A percentile compares a stretch with the other conserved stretches of the same genome.
These are phyloP conservation scores for Chaetomium globosum DNA, from an alignment of 2,329 filamentous ascomycete genomes.

Conservation along the genomic window DNA sequence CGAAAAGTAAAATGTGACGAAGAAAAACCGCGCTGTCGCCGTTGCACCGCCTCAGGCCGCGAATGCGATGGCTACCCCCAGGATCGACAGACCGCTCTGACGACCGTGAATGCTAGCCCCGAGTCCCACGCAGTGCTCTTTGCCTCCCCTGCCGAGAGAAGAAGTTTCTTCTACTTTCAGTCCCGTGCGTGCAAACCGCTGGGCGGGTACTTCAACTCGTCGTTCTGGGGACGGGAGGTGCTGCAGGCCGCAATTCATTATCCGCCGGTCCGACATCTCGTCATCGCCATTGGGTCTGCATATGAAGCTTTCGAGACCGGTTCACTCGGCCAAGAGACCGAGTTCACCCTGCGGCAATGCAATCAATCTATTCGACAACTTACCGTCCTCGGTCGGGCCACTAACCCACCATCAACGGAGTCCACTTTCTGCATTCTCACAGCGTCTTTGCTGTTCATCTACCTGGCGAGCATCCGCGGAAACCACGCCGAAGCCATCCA, in stretches of 20 bases:
- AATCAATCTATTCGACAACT: conserved; percentile 28
- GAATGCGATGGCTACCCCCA: conserved; percentile 32
- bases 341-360: conserved; percentile 29
- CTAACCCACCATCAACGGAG: conserved; percentile 12
- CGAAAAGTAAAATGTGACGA: conserved; percentile 38
- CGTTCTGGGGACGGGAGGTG: conserved; percentile 32
- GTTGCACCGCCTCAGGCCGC: conserved; percentile 33
- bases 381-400: conserved; percentile 1
- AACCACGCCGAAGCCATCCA: conserved; percentile 29
- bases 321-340: background rate
- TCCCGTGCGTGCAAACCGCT: conserved; percentile 22
- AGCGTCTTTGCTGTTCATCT: conserved; percentile 32
- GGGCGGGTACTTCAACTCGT: conserved; percentile 28
- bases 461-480: conserved; percentile 30
- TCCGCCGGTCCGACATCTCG: conserved; percentile 30
- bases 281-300: conserved; percentile 31
- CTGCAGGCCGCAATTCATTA: conserved; percentile 32
- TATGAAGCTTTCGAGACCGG: conserved; percentile 30
- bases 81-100: background rate
- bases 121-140: conserved; percentile 20
- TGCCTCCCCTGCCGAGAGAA: conserved; percentile 24
- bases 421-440: conserved; percentile 26
- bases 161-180: conserved; percentile 33
- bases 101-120: background rate
- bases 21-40: conserved; percentile 32